phyloP scores from a whole-genome alignment of 2,329 filamentous ascomycete genomes.

The Pseudopithomyces maydicus region DNA sequence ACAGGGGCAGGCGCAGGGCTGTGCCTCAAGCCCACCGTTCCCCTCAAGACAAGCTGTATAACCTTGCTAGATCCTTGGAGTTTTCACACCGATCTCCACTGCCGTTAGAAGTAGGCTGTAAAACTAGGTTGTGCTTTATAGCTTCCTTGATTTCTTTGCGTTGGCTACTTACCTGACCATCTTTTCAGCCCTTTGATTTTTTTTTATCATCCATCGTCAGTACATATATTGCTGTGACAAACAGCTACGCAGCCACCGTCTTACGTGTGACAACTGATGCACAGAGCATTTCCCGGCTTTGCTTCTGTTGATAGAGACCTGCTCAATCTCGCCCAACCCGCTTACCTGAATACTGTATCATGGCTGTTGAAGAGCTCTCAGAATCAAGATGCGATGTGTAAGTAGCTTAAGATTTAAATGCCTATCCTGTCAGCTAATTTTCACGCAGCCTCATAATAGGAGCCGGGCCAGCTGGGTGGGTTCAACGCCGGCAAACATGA shows the following conservation, averaged over 20 bases:
- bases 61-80: slow-evolving; percentile 6
- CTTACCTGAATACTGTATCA: slow-evolving; percentile 4
- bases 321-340: too few relatives aligned
- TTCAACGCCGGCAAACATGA: background rate
- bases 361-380: slow-evolving; percentile 22
- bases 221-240: too few relatives aligned
- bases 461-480: slow-evolving; percentile 45
- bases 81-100: slow-evolving; percentile 24
- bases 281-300: too few relatives aligned
- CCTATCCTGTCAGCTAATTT: slow-evolving; percentile 4
- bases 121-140: background rate
- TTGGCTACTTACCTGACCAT: background rate
- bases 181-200: too few relatives aligned
- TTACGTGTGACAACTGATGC: too few relatives aligned
- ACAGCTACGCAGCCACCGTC: too few relatives aligned
- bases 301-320: too few relatives aligned
- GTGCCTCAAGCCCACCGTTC: slow-evolving; percentile 2
- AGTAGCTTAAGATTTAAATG: slow-evolving; percentile 5
- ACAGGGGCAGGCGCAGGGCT: background rate
- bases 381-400: slow-evolving; percentile 46
- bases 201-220: too few relatives aligned
- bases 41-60: background rate
- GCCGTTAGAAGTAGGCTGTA: slow-evolving; percentile 13
- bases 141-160: background rate
- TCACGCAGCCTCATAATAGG: slow-evolving; percentile 42